A percentile compares a stretch with the other conserved stretches of the same genome.
phyloP scores from a whole-genome alignment of 139 green algal genomes.

The Picochlorum sp. region DNA sequence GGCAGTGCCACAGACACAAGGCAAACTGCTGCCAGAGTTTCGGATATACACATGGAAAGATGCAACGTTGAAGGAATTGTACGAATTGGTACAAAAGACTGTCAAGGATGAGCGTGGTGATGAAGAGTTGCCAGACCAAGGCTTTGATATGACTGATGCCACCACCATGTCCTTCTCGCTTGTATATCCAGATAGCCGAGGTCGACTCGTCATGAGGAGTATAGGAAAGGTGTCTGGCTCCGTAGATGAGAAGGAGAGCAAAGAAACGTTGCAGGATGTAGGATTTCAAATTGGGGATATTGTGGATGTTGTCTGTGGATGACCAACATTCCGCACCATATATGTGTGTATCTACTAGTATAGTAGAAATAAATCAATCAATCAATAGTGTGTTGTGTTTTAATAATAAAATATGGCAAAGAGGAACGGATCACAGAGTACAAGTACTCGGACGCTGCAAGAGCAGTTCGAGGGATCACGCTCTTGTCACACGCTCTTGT shows the following conservation, averaged over 20 bases:
- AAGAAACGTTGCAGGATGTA: slow-evolving; percentile 65
- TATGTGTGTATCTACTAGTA: too few species aligned
- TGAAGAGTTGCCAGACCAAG: slow-evolving; percentile 18
- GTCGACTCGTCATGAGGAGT: slow-evolving; percentile 74
- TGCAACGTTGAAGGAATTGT: slow-evolving; percentile 80
- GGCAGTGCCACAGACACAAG: not conserved
- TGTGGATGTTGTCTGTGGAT: slow-evolving; percentile 60
- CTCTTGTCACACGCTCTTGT: slow-evolving; percentile 16
- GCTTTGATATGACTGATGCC: slow-evolving; percentile 26
- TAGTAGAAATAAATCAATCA: too few species aligned
- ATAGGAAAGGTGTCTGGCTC: slow-evolving; percentile 50
- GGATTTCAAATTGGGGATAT: slow-evolving; percentile 85
- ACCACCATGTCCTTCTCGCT: slow-evolving; percentile 25
- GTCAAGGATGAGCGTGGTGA: slow-evolving; percentile 78
- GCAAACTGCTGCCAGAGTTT: slow-evolving; percentile 28
- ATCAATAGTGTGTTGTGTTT: too few species aligned
- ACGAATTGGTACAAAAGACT: slow-evolving; percentile 83
- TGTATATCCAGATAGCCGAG: slow-evolving; percentile 70
- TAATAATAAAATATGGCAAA: too few species aligned
- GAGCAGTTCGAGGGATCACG: not conserved
- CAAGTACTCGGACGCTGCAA: not conserved
- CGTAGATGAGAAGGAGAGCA: slow-evolving; percentile 55
- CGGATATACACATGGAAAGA: slow-evolving; percentile 91
- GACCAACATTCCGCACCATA: too few species aligned
- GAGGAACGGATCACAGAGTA: too few species aligned